phyloP scores from a whole-genome alignment of 495 filamentous ascomycete genomes.

The Astrocystis sublimbata region DNA sequence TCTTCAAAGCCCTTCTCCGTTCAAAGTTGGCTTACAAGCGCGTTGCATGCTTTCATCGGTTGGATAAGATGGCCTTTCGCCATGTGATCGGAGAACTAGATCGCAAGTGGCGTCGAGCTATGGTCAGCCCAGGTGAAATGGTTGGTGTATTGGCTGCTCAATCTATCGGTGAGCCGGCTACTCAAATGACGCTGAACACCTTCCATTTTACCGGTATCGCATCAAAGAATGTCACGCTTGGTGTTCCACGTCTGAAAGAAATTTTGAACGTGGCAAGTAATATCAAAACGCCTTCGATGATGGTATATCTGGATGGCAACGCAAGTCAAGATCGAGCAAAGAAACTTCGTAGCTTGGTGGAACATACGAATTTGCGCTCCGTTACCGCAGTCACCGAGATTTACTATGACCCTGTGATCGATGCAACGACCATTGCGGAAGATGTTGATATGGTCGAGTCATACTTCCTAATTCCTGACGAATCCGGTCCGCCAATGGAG shows the following conservation, averaged over 20 bases:
- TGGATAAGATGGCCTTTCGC: conserved; percentile 91
- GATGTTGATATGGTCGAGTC: conserved; percentile 95
- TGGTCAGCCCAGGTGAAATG: conserved; percentile 93
- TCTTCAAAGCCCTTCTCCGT: conserved; percentile 90
- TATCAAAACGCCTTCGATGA: conserved; percentile 98
- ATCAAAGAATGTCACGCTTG: conserved; percentile 98
- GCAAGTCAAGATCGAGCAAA: conserved; percentile 79
- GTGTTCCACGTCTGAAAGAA: conserved; percentile 98
- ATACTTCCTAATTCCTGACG: conserved; percentile 93
- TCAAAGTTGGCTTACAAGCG: conserved; percentile 90
- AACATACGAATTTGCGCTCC: conserved; percentile 92
- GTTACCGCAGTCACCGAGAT: conserved; percentile 91
- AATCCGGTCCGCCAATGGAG: conserved; percentile 66
- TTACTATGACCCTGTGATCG: conserved; percentile 94
- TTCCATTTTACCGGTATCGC: conserved; percentile 99
- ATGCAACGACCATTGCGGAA: conserved; percentile 77
- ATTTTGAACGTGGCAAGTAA: conserved; percentile 97
- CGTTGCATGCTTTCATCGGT: conserved; percentile 75
- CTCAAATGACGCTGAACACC: conserved; percentile 99
- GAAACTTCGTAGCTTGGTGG: conserved; percentile 78
- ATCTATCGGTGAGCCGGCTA: conserved; percentile 97
- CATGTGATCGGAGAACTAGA: conserved; percentile 92
- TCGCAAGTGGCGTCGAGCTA: conserved; percentile 75
- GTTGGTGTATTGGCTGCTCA: conserved; percentile 97
- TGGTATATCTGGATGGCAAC: conserved; percentile 74